Evolutionary conservation across 2,329 filamentous ascomycete species (phyloP), one percentile per base, ranked within the genome.

Genomic region (Zopfia rhizophila): DNA sequence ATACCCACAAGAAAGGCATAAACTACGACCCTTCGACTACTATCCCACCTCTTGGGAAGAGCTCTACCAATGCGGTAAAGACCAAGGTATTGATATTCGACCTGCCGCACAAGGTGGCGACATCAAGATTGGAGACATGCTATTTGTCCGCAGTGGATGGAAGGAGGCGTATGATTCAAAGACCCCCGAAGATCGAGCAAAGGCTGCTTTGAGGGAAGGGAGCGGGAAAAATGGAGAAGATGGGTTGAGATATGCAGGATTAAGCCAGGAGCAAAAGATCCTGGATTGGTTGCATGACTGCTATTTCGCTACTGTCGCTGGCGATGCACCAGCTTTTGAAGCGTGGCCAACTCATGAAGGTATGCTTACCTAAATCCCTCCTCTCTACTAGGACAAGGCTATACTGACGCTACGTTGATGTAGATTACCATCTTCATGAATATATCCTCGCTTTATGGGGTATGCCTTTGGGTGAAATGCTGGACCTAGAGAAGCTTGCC

Each of bases 241-340:
- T 6, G 68, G 73, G 3, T 66, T 75, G 36, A 42, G 68, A 7
- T 83, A 76, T 58, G 77, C 76, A 0, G 81, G 82, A 0, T 45
- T 84, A 3, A 75, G 74, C 33, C 80, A 82, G 53, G 79, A 82
- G 37, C 70, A 82, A 35, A 78, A 79, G 31, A 78, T 85, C 3
- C 72, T 83, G 6, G 79, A 82, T 40, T 90, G 86, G 86, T 52
- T 90, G 47, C 87, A 88, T 73, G 84, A 90, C 60, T 82, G 79
- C 54, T 84, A 86, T 39, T 89, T 90, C 55, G 77, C 86, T 0
- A 83, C 82, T 1, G 85, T 87, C 1, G 84, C 80, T 0, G 83
- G 84, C 0, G 87, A 90, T 61, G 73, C 78, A 10, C 82, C 80
- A 14, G 75, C 80, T 0, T 88, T 90, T 51, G 87, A 90, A 71